A percentile compares a stretch with the other conserved stretches of the same genome.
Evolutionary conservation across 2,329 filamentous ascomycete genomes (phyloP).

Genomic region (Alternaria ethzedia): DNA sequence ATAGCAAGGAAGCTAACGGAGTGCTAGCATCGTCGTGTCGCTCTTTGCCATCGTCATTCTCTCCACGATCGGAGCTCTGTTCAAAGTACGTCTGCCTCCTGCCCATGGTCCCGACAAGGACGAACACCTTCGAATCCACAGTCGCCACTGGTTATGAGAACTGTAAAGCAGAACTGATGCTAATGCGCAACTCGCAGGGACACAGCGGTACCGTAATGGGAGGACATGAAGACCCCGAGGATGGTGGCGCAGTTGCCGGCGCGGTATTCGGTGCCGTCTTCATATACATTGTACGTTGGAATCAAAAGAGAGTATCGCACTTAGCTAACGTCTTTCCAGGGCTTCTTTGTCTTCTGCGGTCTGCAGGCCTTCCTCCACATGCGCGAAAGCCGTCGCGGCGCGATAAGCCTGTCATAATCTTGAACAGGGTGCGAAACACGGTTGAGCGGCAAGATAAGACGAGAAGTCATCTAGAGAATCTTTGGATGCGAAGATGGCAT

Average conservation of each 20-base stretch:
- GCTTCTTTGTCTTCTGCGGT: constrained; percentile 89
- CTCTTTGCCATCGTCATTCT: constrained; percentile 70
- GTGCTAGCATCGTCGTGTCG: constrained; percentile 71
- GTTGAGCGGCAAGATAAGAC: not conserved
- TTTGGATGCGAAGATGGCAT: not conserved
- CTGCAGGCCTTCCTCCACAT: constrained; percentile 87
- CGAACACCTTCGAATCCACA: not conserved
- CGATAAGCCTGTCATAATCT: constrained; percentile 73
- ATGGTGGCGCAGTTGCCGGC: constrained; percentile 78
- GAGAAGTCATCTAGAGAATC: not conserved
- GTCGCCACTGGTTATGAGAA: not conserved
- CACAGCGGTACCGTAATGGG: constrained; percentile 87
- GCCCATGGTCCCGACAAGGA: not conserved
- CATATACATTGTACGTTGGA: constrained; percentile 84
- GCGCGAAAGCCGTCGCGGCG: constrained; percentile 80
- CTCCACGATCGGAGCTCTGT: constrained; percentile 72
- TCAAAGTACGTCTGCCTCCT: constrained; percentile 61
- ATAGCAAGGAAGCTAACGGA: constrained; percentile 21
- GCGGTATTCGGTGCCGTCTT: constrained; percentile 88
- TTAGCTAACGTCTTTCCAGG: constrained; percentile 50
- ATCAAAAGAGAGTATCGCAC: not conserved
- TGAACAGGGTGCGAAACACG: not conserved
- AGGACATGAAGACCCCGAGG: constrained; percentile 69
- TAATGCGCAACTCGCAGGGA: constrained; percentile 47
- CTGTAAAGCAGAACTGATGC: constrained; percentile 9